phyloP scores from a whole-genome alignment of 2,329 filamentous ascomycete species.

The Plectosphaerella cucumerina region DNA sequence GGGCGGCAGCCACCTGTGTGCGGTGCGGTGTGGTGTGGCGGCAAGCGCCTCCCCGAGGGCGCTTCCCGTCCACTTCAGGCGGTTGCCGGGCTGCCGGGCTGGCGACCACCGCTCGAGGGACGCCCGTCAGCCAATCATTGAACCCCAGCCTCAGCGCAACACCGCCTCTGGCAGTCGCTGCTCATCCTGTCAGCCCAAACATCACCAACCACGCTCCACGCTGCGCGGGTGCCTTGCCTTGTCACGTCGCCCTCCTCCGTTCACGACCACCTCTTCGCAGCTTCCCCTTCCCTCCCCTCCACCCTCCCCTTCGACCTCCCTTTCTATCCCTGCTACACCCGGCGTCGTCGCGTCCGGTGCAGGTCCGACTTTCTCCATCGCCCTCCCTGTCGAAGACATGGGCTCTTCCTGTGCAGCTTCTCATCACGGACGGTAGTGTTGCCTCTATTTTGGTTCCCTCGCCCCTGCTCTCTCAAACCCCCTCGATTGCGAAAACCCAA shows the following conservation, averaged over 20 bases:
- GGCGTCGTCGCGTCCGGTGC: background rate
- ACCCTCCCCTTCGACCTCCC: background rate
- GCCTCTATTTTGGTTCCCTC: background rate
- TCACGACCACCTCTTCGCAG: constrained; percentile 6
- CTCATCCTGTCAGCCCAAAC: background rate
- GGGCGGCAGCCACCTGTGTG: no score
- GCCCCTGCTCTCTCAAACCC: background rate
- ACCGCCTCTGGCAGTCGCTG: constrained; percentile 4
- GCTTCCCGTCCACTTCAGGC: constrained; percentile 1
- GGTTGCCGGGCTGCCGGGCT: constrained; percentile 14
- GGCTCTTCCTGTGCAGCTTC: background rate
- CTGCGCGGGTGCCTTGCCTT: background rate
- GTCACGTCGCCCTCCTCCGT: constrained; percentile 1
- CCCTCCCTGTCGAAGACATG: background rate
- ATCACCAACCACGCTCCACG: constrained; percentile 2
- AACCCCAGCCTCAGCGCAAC: constrained; percentile 1
- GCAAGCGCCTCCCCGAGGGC: background rate
- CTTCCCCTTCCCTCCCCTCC: background rate
- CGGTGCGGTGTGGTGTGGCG: background rate
- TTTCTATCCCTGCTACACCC: background rate
- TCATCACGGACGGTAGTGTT: constrained; percentile 8
- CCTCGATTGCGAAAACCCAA: background rate
- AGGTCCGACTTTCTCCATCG: no score
- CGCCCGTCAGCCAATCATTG: constrained; percentile 10
- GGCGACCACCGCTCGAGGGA: background rate